Evolutionary conservation across 257 asterid species (phyloP), one percentile per base, ranked within the genome.

Genomic region (Linderniella brevidens): DNA sequence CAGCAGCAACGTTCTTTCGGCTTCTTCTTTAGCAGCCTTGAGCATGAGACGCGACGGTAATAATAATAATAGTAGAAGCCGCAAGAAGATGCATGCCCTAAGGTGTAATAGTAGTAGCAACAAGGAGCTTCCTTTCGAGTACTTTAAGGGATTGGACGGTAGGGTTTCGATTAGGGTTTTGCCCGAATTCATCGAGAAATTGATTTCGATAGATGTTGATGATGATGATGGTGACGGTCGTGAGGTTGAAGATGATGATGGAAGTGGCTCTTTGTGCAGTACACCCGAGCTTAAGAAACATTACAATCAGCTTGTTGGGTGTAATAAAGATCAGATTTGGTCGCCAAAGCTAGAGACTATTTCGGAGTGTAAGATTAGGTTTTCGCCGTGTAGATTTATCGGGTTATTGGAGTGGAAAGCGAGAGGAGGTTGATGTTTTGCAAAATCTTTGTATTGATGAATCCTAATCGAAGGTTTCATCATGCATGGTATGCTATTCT

Each of bases 221-320:
- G 35, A 39, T 20, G 35, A 11, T 0, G 18, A 8, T 6, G 45
- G 17, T 8, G 37, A 17, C 10, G 36, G 37, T 3, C 19, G 18
- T 46, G 11, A 19, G 54, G 17, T 32, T 37, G 32, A 25, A 25
- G 6, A 14, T 25, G 15, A 14, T 1, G 48, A 18, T 8, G 48
- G 40, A 17, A 53, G 54, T 8, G 46, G 60, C 15, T 47, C 46
- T 15, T 32, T 85, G 29, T 85, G 96, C 51, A 78, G 70, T 64
- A 80, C 96, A 29, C 96, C 96, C 37, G 96, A 81, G 71, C 55
- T 85, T 78, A 68, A 70, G 73, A 75, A 71, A 63, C 85, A 73
- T 19, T 81, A 78, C 49, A 67, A 64, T 49, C 78, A 75, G 52
- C 50, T 85, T 47, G 92, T 85, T 16, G 87, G 88, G 37, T 48